Conservation (phyloP, 495 filamentous ascomycete genomes). For the Penicillium parvum region DNA sequence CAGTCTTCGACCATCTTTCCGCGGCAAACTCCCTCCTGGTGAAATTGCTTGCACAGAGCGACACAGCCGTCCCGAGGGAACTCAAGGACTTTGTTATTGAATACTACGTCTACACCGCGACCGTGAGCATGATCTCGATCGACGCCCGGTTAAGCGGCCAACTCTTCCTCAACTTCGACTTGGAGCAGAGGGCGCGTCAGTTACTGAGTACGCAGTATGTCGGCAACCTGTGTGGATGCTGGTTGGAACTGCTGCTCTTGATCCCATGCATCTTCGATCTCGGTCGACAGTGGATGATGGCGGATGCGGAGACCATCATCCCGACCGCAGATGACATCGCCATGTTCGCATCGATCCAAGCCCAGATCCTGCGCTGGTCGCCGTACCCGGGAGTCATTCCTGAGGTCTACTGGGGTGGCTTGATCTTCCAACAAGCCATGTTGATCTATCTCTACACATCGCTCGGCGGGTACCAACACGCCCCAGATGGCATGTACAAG, state of each 20-base stretch:
- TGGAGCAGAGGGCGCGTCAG: slow-evolving; percentile 32
- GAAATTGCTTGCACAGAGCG: slow-evolving; percentile 29
- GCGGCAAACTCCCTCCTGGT: slow-evolving; percentile 31
- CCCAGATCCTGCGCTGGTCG: slow-evolving; percentile 32
- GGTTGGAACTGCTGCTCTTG: slow-evolving; percentile 32
- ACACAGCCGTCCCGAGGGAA: slow-evolving; percentile 31
- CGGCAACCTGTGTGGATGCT: slow-evolving; percentile 36
- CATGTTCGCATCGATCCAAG: slow-evolving; percentile 38
- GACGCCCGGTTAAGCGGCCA: slow-evolving; percentile 33
- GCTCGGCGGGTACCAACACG: slow-evolving; percentile 24
- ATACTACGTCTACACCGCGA: slow-evolving; percentile 38
- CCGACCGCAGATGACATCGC: slow-evolving; percentile 35
- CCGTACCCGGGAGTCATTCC: slow-evolving; percentile 28
- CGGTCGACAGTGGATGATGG: slow-evolving; percentile 37
- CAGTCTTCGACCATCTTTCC: slow-evolving; percentile 35
- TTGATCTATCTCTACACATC: slow-evolving; percentile 36
- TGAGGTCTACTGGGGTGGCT: slow-evolving; percentile 32
- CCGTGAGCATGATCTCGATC: slow-evolving; percentile 43
- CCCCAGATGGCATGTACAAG: slow-evolving; percentile 29
- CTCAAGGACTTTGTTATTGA: slow-evolving; percentile 38
- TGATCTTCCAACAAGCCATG: slow-evolving; percentile 37
- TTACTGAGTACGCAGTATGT: slow-evolving; percentile 29
- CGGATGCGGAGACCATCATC: slow-evolving; percentile 14
- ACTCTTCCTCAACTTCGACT: slow-evolving; percentile 33
- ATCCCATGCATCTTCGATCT: slow-evolving; percentile 38